Conservation (phyloP, 768 basidiomycete genomes). For the Clitopilus hobsonii region DNA sequence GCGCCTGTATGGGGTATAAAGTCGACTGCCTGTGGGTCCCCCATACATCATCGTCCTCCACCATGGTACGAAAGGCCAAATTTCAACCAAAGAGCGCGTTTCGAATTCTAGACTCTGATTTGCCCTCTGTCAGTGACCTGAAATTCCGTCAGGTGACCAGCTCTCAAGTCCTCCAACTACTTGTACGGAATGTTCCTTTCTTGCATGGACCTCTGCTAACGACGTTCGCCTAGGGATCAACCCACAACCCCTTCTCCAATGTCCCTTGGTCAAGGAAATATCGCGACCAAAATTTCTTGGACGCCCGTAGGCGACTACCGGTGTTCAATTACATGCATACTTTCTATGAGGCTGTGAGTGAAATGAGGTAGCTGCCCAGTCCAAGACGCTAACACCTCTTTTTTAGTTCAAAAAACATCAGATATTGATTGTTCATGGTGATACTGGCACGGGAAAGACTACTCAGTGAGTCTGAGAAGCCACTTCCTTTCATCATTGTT, state of each 20-base stretch:
- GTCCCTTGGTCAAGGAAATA: constrained; percentile 72
- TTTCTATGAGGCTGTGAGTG: constrained; percentile 81
- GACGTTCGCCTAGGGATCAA: constrained; percentile 50
- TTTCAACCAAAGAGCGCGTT: background rate
- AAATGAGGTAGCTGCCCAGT: background rate
- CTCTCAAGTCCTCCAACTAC: constrained; percentile 57
- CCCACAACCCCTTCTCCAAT: constrained; percentile 87
- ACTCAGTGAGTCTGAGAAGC: constrained; percentile 72
- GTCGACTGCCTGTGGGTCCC: background rate
- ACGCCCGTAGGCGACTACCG: constrained; percentile 81
- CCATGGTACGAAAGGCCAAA: background rate
- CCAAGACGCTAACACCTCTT: background rate
- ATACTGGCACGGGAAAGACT: constrained; percentile 94
- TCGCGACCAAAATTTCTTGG: constrained; percentile 65
- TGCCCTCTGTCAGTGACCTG: constrained; percentile 69
- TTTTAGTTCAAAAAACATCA: constrained; percentile 69
- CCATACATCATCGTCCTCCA: background rate
- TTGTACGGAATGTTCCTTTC: constrained; percentile 45
- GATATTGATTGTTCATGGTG: constrained; percentile 87
- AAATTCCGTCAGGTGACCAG: constrained; percentile 65
- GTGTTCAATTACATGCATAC: constrained; percentile 91
- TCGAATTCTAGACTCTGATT: constrained; percentile 7
- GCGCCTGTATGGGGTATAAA: background rate
- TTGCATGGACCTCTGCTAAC: constrained; percentile 2
- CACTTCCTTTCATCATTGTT: background rate